phyloP scores from a whole-genome alignment of 306 rosid genomes.

The Rubus parviflorus region DNA sequence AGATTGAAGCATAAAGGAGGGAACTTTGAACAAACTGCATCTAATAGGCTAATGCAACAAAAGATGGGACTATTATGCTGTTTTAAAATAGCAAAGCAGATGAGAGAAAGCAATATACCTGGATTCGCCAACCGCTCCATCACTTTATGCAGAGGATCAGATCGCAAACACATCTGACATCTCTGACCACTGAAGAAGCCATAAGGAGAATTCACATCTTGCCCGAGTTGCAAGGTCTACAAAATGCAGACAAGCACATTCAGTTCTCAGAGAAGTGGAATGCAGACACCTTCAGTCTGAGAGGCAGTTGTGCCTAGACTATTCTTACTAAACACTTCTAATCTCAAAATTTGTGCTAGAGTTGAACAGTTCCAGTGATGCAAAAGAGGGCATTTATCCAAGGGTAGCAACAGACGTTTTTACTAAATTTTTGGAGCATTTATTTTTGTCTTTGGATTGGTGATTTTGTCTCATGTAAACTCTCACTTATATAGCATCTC shows the following conservation, averaged over 20 bases:
- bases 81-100: background rate
- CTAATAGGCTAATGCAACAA: background rate
- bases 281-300: background rate
- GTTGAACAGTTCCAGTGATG: background rate
- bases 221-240: conserved; percentile 77
- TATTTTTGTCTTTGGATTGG: background rate
- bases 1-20: conserved; percentile 15
- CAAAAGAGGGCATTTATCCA: background rate
- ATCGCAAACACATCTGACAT: conserved; percentile 83
- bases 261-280: background rate
- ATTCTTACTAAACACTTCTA: background rate
- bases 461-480: background rate
- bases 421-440: background rate
- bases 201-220: conserved; percentile 54
- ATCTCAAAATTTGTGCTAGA: background rate
- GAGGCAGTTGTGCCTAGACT: background rate
- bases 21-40: conserved; percentile 1
- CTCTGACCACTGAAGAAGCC: conserved; percentile 54
- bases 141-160: conserved; percentile 76
- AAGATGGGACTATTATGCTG: background rate
- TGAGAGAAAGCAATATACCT: conserved; percentile 40
- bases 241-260: conserved; percentile 3
- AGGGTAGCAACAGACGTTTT: background rate
- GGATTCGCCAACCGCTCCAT: conserved; percentile 76
- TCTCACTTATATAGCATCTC: background rate